Percentiles rank a stretch among this genome's conserved stretches.
Evolutionary conservation across 768 basidiomycete genomes (phyloP).

Genomic region (Pleurotus platypus): DNA sequence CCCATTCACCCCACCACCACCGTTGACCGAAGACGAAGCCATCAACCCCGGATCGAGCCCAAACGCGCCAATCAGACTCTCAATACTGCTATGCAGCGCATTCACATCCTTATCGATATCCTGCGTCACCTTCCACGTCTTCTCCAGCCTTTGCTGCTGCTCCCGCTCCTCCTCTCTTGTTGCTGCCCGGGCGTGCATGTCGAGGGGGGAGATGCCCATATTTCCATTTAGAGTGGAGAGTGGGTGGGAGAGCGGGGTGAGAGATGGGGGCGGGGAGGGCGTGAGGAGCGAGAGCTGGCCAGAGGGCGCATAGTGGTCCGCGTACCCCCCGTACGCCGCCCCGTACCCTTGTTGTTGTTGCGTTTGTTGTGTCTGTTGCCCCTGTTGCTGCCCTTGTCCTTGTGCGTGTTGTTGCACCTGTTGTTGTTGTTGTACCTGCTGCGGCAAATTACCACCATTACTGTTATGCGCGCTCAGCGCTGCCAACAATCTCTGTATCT

Average conservation of each 20-base stretch:
- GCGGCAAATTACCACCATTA: no score
- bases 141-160: conserved; percentile 32
- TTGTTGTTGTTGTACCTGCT: no score
- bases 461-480: conserved; percentile 33
- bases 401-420: no score
- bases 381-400: no score
- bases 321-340: no score
- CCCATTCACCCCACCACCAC: no score
- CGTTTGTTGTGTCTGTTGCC: no score
- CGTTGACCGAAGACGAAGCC: not conserved
- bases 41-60: conserved; percentile 53
- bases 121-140: conserved; percentile 53
- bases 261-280: conserved; percentile 14
- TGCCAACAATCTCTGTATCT: conserved; percentile 56
- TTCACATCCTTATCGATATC: conserved; percentile 76
- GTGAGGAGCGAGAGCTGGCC: conserved; percentile 12
- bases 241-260: no score
- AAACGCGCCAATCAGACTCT: conserved; percentile 67
- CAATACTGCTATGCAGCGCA: conserved; percentile 62
- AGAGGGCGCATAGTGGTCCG: not conserved
- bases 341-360: not conserved
- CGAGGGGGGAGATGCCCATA: conserved; percentile 25
- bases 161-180: conserved; percentile 20
- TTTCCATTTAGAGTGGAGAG: not conserved
- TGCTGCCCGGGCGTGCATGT: conserved; percentile 15